phyloP scores from a whole-genome alignment of 257 asterid genomes.

The Asclepias syriaca region DNA sequence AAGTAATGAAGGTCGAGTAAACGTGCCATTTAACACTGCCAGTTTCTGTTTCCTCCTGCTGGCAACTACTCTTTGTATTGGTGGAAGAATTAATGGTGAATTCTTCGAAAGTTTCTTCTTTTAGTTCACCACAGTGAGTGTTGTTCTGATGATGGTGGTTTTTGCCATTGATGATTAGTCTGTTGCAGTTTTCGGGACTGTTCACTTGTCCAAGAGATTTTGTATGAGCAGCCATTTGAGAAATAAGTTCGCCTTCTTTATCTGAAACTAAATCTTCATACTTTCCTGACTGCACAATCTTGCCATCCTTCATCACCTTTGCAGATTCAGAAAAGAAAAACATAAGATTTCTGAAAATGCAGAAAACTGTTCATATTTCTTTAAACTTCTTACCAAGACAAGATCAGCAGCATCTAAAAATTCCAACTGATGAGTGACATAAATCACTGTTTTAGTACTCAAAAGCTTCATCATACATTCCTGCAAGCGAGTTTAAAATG shows the following conservation, averaged over 20 bases:
- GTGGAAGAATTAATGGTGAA: slow-evolving; percentile 29
- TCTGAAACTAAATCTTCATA: slow-evolving; percentile 55
- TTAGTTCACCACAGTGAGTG: slow-evolving; percentile 32
- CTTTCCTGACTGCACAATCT: slow-evolving; percentile 64
- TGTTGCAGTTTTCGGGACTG: slow-evolving; percentile 24
- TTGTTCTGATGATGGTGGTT: slow-evolving; percentile 9
- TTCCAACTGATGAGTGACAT: slow-evolving; percentile 82
- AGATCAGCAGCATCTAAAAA: slow-evolving; percentile 69
- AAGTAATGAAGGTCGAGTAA: slow-evolving; percentile 58
- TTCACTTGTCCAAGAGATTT: slow-evolving; percentile 52
- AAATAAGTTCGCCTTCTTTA: slow-evolving; percentile 50
- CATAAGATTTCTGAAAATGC: background rate
- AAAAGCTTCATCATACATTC: slow-evolving; percentile 61
- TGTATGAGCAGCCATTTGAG: slow-evolving; percentile 61
- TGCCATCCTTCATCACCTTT: slow-evolving; percentile 75
- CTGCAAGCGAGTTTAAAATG: slow-evolving; percentile 34
- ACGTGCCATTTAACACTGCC: slow-evolving; percentile 80
- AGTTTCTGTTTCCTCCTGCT: slow-evolving; percentile 47
- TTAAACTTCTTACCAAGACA: slow-evolving; percentile 55
- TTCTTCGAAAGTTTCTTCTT: slow-evolving; percentile 35
- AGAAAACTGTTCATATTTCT: background rate
- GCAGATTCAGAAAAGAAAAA: background rate
- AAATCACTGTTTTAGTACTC: slow-evolving; percentile 53
- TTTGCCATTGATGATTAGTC: slow-evolving; percentile 15
- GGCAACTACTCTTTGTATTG: slow-evolving; percentile 20